Base-by-base conservation (phyloP, 2,329 filamentous ascomycete species). In the Neonectria faginata region DNA sequence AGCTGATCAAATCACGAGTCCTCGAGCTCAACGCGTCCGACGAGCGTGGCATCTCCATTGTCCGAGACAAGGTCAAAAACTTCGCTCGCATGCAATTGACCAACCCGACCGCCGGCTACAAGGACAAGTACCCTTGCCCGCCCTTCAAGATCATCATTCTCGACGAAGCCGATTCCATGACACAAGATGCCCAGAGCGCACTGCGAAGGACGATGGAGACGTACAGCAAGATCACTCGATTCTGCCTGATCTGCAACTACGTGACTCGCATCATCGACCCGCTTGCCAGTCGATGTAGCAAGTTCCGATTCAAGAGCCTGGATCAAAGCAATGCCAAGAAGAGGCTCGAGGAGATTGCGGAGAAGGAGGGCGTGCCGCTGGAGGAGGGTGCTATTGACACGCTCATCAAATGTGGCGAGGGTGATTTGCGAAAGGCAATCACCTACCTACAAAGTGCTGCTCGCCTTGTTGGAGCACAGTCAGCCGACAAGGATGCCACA, bases 121-220 rank as follows among this genome's bases (percentile, higher is more conserved):
- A 88, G 80, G 80, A 84, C 64, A 81, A 90, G 76, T 97, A 97
- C 75, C 94, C 96, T 0, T 98, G 95, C 77, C 96, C 96, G 22
- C 96, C 96, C 0, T 99, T 97, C 85, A 99, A 99, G 83, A 97
- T 99, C 77, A 95, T 99, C 76, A 93, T 99, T 66, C 89, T 99
- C 64, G 96, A 99, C 80, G 96, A 99, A 82, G 96, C 96, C 71
- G 96, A 99, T 79, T 96, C 92, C 71, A 98, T 99, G 95, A 99
- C 96, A 42, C 95, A 98, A 79, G 97, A 99, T 81, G 96, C 96
- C 12, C 96, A 99, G 83, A 92, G 90, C 65, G 96, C 97, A 5
- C 84, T 99, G 62, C 87, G 96, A 69, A 88, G 97, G 59, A 99
- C 96, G 2, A 99, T 99, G 96, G 96, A 99, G 82, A 97, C 94